Evolutionary conservation across 495 filamentous ascomycete species (phyloP), one percentile per base, ranked within the genome.

Genomic region (Daldinia bambusicola): DNA sequence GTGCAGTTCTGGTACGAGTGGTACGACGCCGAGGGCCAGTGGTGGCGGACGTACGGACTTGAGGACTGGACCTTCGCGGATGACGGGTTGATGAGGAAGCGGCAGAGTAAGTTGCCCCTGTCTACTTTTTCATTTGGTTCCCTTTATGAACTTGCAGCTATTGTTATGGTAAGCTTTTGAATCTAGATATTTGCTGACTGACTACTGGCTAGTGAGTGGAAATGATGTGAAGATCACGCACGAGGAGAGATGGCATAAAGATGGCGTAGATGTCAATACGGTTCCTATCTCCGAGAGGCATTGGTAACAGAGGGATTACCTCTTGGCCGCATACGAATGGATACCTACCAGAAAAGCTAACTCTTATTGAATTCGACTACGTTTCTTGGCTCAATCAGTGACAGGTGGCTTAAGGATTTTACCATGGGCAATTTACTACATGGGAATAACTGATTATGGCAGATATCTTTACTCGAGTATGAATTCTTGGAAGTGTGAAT

Each of bases 1-100:
- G 93, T 95, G 43, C 91, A 96, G 79, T 97, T 97, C 78, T 97
- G 93, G 93, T 97, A 97, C 67, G 93, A 97, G 78, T 97, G 88
- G 80, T 86, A 89, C 60, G 93, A 97, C 74, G 79, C 77, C 6
- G 66, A 84, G 0, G 90, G 93, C 74, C 89, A 92, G 73, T 98
- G 93, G 94, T 96, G 92, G 86, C 85, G 94, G 16, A 94, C 92
- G 48, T 97, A 96, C 77, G 94, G 94, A 0, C 84, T 97, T 26
- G 93, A 97, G 80, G 92, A 97, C 75, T 97, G 93, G 94, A 97
- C 93, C 0, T 97, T 93, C 80, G 90, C 89, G 1, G 84, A 83
- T 26, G 87, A 92, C 38, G 94, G 94, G 0, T 84, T 88, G 69
- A 97, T 97, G 94, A 77, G 88, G 63, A 97, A 97, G 82, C 79